Evolutionary conservation across 257 asterid species (phyloP).

Genomic region (Gentiana macrophylla): DNA sequence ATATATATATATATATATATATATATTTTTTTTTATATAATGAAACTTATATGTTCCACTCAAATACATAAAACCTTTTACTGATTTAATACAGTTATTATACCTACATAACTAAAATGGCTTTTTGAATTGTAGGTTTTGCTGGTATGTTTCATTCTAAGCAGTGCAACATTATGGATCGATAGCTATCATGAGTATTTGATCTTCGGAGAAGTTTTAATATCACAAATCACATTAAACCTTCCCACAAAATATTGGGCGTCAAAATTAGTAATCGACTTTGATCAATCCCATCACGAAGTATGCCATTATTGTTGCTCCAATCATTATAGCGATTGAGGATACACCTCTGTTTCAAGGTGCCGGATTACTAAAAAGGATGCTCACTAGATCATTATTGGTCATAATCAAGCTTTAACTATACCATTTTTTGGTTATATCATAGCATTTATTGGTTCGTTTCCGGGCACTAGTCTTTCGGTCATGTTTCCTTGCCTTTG

Average conservation of each 20-base stretch:
- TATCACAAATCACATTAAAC: slow-evolving; percentile 36
- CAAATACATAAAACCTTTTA: too few relatives aligned
- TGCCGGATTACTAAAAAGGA: too few relatives aligned
- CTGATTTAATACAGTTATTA: too few relatives aligned
- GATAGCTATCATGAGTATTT: slow-evolving; percentile 37
- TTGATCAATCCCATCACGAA: slow-evolving; percentile 38
- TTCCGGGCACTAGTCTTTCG: slow-evolving; percentile 18
- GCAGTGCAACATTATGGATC: slow-evolving; percentile 35
- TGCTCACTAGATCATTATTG: too few relatives aligned
- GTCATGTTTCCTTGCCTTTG: slow-evolving; percentile 45
- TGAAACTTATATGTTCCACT: too few relatives aligned
- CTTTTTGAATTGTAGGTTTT: slow-evolving; percentile 22
- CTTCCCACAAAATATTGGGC: slow-evolving; percentile 24
- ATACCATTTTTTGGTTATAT: slow-evolving; percentile 29
- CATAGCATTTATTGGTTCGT: slow-evolving; percentile 46
- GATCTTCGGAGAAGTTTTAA: slow-evolving; percentile 36
- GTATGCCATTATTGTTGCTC: slow-evolving; percentile 8
- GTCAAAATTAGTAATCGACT: slow-evolving; percentile 37
- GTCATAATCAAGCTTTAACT: slow-evolving; percentile 1
- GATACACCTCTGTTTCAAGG: too few relatives aligned
- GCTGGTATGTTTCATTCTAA: slow-evolving; percentile 27
- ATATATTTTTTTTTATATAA: too few relatives aligned
- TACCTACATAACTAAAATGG: neutral
- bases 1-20: too few relatives aligned
- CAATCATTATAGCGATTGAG: too few relatives aligned